Evolutionary conservation across 345 rosid species (phyloP).

Genomic region (Brassica cretica): DNA sequence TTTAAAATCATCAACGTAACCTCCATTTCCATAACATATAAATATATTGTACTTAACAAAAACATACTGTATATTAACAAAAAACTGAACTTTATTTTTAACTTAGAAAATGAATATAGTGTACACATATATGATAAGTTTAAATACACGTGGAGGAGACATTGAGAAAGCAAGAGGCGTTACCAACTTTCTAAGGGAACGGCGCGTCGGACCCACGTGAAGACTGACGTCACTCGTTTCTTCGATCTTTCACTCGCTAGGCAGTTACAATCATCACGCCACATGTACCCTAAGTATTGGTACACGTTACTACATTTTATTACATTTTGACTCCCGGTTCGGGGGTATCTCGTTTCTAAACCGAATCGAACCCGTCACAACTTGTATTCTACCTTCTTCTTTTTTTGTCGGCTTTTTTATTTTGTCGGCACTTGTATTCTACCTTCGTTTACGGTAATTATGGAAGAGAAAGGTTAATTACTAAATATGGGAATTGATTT

Average conservation of each 20-base stretch:
- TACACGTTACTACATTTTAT: background rate
- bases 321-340: slow-evolving; percentile 32
- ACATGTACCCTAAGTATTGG: slow-evolving; percentile 32
- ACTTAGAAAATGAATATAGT: background rate
- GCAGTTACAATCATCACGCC: slow-evolving; percentile 51
- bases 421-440: background rate
- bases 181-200: slow-evolving; percentile 51
- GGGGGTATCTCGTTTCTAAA: slow-evolving; percentile 2
- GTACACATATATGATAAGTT: background rate
- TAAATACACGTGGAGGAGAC: slow-evolving; percentile 13
- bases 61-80: background rate
- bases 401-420: too few relatives aligned
- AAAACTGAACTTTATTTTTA: background rate
- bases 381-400: background rate
- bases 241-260: slow-evolving; percentile 21
- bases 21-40: background rate
- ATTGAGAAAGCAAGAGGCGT: slow-evolving; percentile 31
- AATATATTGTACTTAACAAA: background rate
- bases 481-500: background rate
- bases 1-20: background rate
- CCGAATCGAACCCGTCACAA: slow-evolving; percentile 12
- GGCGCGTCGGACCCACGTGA: slow-evolving; percentile 50
- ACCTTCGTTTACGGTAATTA: background rate
- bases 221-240: slow-evolving; percentile 44
- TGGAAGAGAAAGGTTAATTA: background rate